Evolutionary conservation across 1,284 basidiomycete species (phyloP), one percentile per base, ranked within the genome.

Genomic region (Ceratobasidium theobromae): DNA sequence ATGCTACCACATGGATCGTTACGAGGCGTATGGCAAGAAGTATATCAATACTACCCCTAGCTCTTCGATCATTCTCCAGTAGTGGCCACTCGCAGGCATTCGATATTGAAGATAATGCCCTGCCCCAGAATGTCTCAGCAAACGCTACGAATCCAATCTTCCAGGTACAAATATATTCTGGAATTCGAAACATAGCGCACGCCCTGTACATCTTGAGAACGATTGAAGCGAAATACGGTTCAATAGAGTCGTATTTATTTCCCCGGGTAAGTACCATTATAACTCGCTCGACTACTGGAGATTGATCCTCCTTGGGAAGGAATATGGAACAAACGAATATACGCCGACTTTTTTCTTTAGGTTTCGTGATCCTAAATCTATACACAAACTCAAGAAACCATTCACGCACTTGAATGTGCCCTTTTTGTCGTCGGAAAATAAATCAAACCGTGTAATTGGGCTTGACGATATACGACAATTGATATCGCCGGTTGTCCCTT

Each of bases 261-360:
- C 60, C 60, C 41, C 48, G 60, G 32, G 60, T 64, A 23, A 52
- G 60, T n/a, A 23, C n/a, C 33, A 38, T 25, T 43, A 49, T 33
- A 25, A 8, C 8, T 38, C 48, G 21, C 18, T 6, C 25, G 16
- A 38, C 16, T 16, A 38, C 6, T 16, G 8, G 35, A 45, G 43
- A 14, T 11, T 38, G 9, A 38, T 38, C 16, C 9, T 45, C 6
- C 9, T 21, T 6, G 6, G 9, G 18, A 16, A 64, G 60, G 60
- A 64, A 41, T 48, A 46, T n/a, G 60, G 60, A 12, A 51, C 60
- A 16, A 48, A 48, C 6, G 60, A 64, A 23, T 52, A 64, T 30
- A 25, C 35, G n/a, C 60, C 60, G 9, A 64, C 30, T 21, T 64
- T 64, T 28, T 52, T 52, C 48, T 64, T 64, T 43, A 64, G 46